Evolutionary conservation across 176 grass and related monocot genomes (phyloP).

Genomic region (Elaeis guineensis): DNA sequence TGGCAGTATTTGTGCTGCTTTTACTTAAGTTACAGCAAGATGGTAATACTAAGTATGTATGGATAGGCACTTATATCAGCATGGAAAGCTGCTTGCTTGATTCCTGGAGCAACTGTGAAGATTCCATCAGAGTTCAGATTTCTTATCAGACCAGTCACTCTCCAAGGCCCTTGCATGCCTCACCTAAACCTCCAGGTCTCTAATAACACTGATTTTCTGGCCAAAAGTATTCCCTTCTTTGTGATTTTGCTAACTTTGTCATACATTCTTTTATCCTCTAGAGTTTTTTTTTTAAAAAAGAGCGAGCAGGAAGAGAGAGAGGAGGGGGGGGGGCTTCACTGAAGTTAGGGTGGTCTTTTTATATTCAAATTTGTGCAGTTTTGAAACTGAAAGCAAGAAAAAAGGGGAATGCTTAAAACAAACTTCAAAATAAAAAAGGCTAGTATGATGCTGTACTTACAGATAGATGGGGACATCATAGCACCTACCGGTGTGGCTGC

Average conservation of each 20-base stretch:
- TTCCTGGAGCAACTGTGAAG: constrained; percentile 33
- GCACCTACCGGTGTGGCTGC: constrained; percentile 35
- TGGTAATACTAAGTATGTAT: constrained; percentile 6
- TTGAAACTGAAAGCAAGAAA: too few relatives aligned
- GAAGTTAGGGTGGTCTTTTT: too few relatives aligned
- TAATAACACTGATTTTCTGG: neutral
- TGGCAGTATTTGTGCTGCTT: neutral
- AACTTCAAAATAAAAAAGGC: too few relatives aligned
- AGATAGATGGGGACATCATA: constrained; percentile 56
- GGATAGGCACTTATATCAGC: constrained; percentile 48
- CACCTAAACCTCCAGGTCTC: constrained; percentile 49
- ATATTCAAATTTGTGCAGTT: too few relatives aligned
- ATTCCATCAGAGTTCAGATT: constrained; percentile 42
- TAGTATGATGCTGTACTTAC: constrained; percentile 3
- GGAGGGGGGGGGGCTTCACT: too few relatives aligned
- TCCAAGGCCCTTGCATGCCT: constrained; percentile 59
- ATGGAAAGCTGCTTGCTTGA: constrained; percentile 49
- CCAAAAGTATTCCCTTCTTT: too few relatives aligned
- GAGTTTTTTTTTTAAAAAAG: too few relatives aligned
- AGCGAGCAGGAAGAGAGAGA: too few relatives aligned
- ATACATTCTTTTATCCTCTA: too few relatives aligned
- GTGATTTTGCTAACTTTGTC: too few relatives aligned
- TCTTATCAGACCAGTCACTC: constrained; percentile 37
- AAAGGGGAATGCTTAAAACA: too few relatives aligned
- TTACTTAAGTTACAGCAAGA: neutral